These are phyloP conservation scores for Alternaria arbusti DNA, from an alignment of 2,329 filamentous ascomycete genomes.

Conservation along the genomic window DNA sequence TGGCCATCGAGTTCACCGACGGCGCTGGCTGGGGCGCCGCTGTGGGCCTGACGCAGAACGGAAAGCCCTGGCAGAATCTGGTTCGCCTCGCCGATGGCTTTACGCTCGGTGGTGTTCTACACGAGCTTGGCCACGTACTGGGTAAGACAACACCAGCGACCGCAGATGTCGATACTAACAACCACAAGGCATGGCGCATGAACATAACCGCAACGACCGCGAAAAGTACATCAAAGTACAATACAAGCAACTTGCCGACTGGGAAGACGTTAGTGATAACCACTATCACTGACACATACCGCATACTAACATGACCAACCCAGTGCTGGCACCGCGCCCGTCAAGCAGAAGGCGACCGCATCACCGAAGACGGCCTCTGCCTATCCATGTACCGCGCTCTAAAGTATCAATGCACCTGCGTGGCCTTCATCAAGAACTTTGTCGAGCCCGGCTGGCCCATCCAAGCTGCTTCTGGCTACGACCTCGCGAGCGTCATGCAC, in stretches of 20 bases:
- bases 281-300: not conserved
- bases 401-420: not conserved
- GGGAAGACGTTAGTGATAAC: not conserved
- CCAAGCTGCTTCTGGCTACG: not conserved
- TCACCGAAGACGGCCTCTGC: not conserved
- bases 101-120: not conserved
- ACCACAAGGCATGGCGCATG: not conserved
- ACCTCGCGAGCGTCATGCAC: not conserved
- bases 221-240: conserved; percentile 4
- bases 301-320: not conserved
- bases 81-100: not conserved
- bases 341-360: not conserved
- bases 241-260: conserved; percentile 1
- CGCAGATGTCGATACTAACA: not conserved
- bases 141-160: not conserved
- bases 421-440: not conserved
- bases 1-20: conserved; percentile 1
- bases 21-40: not conserved
- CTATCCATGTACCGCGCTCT: not conserved
- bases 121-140: not conserved
- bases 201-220: conserved; percentile 7
- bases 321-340: not conserved
- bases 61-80: conserved; percentile 1
- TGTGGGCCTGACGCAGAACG: conserved; percentile 1
- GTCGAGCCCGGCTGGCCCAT: not conserved